Evolutionary conservation across 805 yeast species (phyloP), one percentile per base, ranked within the genome.

Genomic region (Nakazawaea siamensis): DNA sequence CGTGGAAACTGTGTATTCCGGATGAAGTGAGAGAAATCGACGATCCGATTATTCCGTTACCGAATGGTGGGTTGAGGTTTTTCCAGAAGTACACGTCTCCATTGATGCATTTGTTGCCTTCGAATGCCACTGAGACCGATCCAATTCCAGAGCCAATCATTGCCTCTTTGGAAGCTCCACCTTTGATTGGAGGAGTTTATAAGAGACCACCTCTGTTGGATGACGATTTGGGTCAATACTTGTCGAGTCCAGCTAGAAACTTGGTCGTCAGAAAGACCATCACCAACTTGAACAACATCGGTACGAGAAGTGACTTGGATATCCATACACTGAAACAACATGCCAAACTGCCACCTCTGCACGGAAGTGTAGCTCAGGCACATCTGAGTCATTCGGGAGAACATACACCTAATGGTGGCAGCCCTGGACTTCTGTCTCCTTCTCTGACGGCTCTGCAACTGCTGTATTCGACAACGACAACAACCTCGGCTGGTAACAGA

Each of bases 1-100:
- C 98, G 2, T 92, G 98, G 98, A 90, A 86, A 58, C 97, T 97
- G 5, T 92, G 97, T 64, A 68, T 92, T 45, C 98, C 98, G 0
- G 97, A 92, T 57, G 97, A 90, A 57, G 82, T 90, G 31, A 76
- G 97, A 49, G 87, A 82, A 44, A 64, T 67, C 37, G 90, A 84
- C 49, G 97, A 88, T 50, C 81, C 83, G 23, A 76, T 82, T 16
- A 73, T 74, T 25, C 87, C 90, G 6, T 68, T 90, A 33, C 63
- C 68, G 37, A 58, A 51, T 36, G 40, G 40, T 28, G 76, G 74
- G 39, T 73, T 83, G 35, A 69, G 88, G 49, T 71, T 73, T 44
- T 67, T 82, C 52, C 77, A 77, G 51, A 78, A 80, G 50, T 77
- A 73, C 49, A 87, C 83, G 35, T 86, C 96, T 5, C 97, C 97